Evolutionary conservation across 139 green algal genomes (phyloP).

Genomic region (Pleodorina starrii): DNA sequence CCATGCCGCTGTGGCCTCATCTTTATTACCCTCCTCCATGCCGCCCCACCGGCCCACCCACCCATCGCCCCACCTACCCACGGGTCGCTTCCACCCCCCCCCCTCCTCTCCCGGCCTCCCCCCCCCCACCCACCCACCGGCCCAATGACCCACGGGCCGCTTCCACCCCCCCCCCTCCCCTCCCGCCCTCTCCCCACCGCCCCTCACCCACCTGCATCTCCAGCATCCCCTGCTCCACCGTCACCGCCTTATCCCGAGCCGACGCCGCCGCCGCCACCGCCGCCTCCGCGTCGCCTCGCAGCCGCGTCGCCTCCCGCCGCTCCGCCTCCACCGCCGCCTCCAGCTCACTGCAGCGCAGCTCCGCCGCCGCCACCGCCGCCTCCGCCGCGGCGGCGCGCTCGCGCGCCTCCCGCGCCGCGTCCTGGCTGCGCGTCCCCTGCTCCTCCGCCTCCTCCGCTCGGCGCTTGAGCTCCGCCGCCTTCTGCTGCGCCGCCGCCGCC

Average conservation of each 20-base stretch:
- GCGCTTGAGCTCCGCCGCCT: constrained; percentile 8
- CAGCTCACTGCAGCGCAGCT: not conserved
- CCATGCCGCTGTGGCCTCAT: too few relatives aligned
- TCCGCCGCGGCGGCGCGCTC: not conserved
- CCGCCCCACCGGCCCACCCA: too few relatives aligned
- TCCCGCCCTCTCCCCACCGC: too few relatives aligned
- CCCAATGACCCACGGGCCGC: too few relatives aligned
- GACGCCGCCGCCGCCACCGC: not conserved
- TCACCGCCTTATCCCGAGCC: constrained; percentile 4
- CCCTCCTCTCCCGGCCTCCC: too few relatives aligned
- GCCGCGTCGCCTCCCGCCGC: not conserved
- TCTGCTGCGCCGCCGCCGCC: not conserved
- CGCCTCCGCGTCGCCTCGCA: not conserved
- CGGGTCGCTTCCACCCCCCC: too few relatives aligned
- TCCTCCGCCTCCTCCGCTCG: not conserved
- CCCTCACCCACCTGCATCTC: constrained; percentile 39
- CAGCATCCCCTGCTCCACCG: constrained; percentile 35
- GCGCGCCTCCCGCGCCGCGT: not conserved
- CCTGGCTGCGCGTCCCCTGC: not conserved
- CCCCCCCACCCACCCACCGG: too few relatives aligned
- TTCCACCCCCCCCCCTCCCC: too few relatives aligned
- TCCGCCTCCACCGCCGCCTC: constrained; percentile 22
- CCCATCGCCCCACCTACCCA: too few relatives aligned
- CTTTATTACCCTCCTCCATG: too few relatives aligned
- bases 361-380: not conserved